Percentiles rank a stretch among this genome's conserved stretches.
Conservation (phyloP, 495 filamentous ascomycete genomes). For the Hyphodiscus hymeniophilus region DNA sequence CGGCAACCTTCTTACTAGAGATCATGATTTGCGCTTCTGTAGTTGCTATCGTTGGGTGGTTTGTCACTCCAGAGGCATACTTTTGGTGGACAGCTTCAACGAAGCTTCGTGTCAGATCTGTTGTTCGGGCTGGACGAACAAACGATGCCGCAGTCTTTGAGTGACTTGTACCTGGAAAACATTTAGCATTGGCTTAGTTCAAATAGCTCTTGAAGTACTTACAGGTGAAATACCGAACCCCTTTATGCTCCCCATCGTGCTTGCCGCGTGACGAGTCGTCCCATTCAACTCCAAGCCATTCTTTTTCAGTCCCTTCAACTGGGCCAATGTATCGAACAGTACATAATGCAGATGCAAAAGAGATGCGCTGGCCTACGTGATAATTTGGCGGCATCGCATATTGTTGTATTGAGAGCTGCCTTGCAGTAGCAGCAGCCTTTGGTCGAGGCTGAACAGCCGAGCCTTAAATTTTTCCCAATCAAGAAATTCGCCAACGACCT, state of each 20-base stretch:
- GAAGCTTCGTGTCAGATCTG: constrained; percentile 61
- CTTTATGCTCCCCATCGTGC: constrained; percentile 76
- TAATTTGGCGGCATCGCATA: constrained; percentile 26
- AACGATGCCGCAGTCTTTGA: constrained; percentile 73
- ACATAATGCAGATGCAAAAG: constrained; percentile 63
- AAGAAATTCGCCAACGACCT: neutral
- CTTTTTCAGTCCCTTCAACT: constrained; percentile 62
- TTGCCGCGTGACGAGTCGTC: constrained; percentile 80
- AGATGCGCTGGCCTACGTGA: constrained; percentile 62
- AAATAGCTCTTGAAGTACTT: constrained; percentile 16
- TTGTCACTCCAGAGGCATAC: constrained; percentile 55
- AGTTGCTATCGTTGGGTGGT: constrained; percentile 18
- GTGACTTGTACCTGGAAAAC: constrained; percentile 50
- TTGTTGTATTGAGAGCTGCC: neutral
- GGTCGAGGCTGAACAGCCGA: constrained; percentile 16
- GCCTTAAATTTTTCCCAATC: neutral
- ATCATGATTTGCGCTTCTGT: constrained; percentile 47
- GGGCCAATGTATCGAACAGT: constrained; percentile 79
- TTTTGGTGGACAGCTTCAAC: constrained; percentile 73
- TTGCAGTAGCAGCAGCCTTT: neutral
- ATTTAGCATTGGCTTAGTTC: neutral
- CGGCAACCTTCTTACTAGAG: constrained; percentile 83
- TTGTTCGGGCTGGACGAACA: constrained; percentile 63
- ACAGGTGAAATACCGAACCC: constrained; percentile 81
- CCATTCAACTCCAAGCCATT: constrained; percentile 97